Conservation (phyloP, 352 stramenopile genomes). For the Phytophthora uliginosa region DNA sequence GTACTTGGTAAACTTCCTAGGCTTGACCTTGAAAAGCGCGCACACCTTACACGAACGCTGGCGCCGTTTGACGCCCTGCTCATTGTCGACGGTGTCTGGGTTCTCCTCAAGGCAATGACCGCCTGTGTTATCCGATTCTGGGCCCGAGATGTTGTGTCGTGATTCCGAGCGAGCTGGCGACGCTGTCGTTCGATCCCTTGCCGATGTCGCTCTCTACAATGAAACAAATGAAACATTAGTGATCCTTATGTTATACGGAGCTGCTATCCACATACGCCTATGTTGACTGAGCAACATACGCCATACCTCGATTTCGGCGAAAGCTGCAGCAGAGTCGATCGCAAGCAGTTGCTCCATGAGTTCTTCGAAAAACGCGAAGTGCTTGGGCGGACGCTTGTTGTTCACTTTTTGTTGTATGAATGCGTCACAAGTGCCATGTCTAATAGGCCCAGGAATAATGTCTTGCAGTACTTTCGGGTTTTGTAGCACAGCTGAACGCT, state of each 20-base stretch:
- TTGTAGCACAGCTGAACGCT: conserved; percentile 12
- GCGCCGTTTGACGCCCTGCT: not conserved
- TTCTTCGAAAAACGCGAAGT: conserved; percentile 12
- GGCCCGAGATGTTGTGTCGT: too few species aligned
- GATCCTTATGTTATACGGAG: too few species aligned
- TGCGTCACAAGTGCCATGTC: conserved; percentile 13
- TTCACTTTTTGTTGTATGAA: conserved; percentile 20
- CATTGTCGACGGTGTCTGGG: not conserved
- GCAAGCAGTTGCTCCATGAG: not conserved
- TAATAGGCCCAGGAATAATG: conserved; percentile 10
- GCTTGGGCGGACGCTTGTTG: conserved; percentile 9
- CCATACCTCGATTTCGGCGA: not conserved
- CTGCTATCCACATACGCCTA: not conserved
- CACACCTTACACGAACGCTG: not conserved
- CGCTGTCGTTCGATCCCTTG: not conserved
- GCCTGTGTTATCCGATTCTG: too few species aligned
- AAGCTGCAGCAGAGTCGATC: not conserved
- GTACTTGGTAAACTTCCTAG: not conserved
- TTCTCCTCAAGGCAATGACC: not conserved
- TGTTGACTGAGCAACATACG: not conserved
- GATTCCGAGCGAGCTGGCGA: not conserved
- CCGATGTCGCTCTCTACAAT: too few species aligned
- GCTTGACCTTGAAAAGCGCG: not conserved
- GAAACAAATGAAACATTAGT: too few species aligned
- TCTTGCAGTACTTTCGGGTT: conserved; percentile 11